phyloP scores from a whole-genome alignment of 2,329 filamentous ascomycete species.

The Pyricularia pennisetigena region DNA sequence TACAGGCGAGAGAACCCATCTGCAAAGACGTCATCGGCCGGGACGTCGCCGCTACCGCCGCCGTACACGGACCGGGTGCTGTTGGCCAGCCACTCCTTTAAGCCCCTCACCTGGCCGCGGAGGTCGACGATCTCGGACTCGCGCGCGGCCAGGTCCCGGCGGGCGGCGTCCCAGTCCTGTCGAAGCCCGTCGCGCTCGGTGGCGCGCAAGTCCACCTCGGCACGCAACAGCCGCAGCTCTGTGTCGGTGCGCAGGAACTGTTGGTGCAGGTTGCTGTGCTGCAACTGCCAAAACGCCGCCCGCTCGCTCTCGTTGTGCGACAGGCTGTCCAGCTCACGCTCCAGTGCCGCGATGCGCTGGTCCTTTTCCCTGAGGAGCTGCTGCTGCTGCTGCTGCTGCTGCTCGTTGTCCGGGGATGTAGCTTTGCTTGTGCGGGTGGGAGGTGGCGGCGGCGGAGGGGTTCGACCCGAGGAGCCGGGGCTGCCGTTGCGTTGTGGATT shows the following conservation, averaged over 20 bases:
- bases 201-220: constrained; percentile 36
- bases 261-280: constrained; percentile 41
- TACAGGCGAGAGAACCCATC: constrained; percentile 51
- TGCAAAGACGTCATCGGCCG: constrained; percentile 56
- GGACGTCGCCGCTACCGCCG: constrained; percentile 50
- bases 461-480: neutral
- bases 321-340: constrained; percentile 43
- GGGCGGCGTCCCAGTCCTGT: constrained; percentile 36
- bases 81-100: constrained; percentile 64
- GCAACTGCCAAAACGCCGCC: constrained; percentile 47
- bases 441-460: neutral
- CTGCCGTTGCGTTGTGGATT: neutral
- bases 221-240: constrained; percentile 38
- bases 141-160: constrained; percentile 32
- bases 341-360: constrained; percentile 26
- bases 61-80: constrained; percentile 46
- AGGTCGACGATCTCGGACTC: constrained; percentile 48
- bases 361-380: neutral
- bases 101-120: constrained; percentile 49
- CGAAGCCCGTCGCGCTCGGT: constrained; percentile 38
- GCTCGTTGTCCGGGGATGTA: neutral
- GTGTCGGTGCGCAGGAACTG: constrained; percentile 41
- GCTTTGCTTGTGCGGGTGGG: neutral
- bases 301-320: constrained; percentile 44
- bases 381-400: neutral